Evolutionary conservation across 1,139 yeast species (phyloP).

Genomic region (Lizanozyma gosingica): DNA sequence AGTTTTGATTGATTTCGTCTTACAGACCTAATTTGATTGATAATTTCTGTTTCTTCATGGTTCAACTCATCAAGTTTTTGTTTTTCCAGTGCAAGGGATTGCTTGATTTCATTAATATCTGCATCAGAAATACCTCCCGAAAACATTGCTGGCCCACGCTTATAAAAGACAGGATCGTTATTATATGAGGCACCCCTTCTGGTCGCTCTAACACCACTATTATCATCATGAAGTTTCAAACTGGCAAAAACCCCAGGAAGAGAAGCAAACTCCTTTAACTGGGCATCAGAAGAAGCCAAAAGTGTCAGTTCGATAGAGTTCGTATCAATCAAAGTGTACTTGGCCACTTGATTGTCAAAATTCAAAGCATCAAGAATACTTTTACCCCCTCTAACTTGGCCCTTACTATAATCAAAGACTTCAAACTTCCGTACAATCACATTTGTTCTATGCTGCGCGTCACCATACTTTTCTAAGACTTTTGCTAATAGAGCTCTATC

Average conservation of each 20-base stretch:
- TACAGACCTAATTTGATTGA: background rate
- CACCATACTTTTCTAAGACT: conserved; percentile 28
- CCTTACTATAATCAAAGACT: conserved; percentile 39
- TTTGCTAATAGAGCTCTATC: conserved; percentile 47
- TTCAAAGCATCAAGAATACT: conserved; percentile 56
- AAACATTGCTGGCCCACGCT: conserved; percentile 23
- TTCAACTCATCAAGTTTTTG: background rate
- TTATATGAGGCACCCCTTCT: conserved; percentile 36
- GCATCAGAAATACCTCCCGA: conserved; percentile 8
- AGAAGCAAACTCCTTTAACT: background rate
- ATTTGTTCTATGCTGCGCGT: conserved; percentile 16
- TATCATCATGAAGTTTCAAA: conserved; percentile 31
- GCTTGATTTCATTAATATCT: background rate
- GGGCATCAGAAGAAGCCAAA: conserved; percentile 16
- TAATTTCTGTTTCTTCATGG: background rate
- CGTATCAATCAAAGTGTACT: conserved; percentile 58
- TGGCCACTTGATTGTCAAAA: conserved; percentile 44
- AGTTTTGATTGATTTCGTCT: background rate
- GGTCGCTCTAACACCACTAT: conserved; percentile 36
- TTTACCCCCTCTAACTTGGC: conserved; percentile 20
- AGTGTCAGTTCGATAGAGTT: conserved; percentile 51
- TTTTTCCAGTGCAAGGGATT: background rate
- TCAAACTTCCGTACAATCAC: conserved; percentile 52
- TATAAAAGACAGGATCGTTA: conserved; percentile 50
- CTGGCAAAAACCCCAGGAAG: background rate